Evolutionary conservation across 2,329 filamentous ascomycete species (phyloP).

Genomic region (Paecilomyces dactylethromorphus): DNA sequence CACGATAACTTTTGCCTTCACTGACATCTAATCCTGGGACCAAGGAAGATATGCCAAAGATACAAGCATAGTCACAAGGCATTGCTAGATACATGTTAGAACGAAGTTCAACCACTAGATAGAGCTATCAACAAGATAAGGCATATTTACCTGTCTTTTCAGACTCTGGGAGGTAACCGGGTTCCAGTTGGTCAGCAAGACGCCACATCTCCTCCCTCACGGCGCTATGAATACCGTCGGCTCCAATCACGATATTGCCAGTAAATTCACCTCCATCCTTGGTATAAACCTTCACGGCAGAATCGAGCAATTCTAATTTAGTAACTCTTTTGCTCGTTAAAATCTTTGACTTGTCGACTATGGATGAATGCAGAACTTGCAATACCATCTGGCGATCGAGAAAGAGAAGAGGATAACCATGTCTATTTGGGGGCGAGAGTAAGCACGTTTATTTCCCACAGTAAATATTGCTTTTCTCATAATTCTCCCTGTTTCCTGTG

Average conservation of each 20-base stretch:
- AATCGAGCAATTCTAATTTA: neutral
- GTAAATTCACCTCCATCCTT: slow-evolving; percentile 5
- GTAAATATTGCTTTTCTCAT: no score
- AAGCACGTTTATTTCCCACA: no score
- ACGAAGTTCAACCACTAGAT: neutral
- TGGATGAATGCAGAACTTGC: slow-evolving; percentile 15
- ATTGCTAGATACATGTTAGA: slow-evolving; percentile 4
- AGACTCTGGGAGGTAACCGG: no score
- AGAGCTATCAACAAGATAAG: neutral
- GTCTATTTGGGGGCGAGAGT: neutral
- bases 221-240: slow-evolving; percentile 37
- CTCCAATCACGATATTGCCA: slow-evolving; percentile 33
- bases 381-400: slow-evolving; percentile 19
- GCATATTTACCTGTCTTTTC: no score
- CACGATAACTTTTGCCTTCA: slow-evolving; percentile 7
- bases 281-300: slow-evolving; percentile 1
- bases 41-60: slow-evolving; percentile 18
- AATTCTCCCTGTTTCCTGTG: no score
- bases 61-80: slow-evolving; percentile 17
- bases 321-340: slow-evolving; percentile 10
- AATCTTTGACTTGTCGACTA: slow-evolving; percentile 15
- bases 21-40: slow-evolving; percentile 5
- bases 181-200: no score
- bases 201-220: slow-evolving; percentile 28
- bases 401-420: slow-evolving; percentile 16